phyloP scores from a whole-genome alignment of 2,329 filamentous ascomycete species.

The Pseudogymnoascus sp. region DNA sequence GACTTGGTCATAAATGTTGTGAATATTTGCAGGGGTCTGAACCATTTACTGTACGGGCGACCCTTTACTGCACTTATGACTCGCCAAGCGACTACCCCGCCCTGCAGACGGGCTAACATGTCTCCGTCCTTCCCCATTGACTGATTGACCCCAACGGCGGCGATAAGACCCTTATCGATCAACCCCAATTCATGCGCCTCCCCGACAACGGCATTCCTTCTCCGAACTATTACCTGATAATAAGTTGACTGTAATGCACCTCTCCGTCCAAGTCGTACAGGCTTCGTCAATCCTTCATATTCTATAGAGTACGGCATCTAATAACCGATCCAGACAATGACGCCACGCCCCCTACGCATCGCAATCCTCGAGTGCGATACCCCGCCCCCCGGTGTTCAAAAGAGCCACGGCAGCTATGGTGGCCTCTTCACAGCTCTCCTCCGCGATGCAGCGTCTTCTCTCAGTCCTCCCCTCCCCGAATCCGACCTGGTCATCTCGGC shows the following conservation, averaged over 20 bases:
- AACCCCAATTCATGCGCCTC: neutral
- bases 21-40: neutral
- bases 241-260: neutral
- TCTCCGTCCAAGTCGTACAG: neutral
- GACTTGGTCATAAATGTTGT: neutral
- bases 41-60: neutral
- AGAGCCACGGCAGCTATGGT: slow-evolving; percentile 64
- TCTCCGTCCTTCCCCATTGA: slow-evolving; percentile 5
- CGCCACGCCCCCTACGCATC: slow-evolving; percentile 36
- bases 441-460: slow-evolving; percentile 31
- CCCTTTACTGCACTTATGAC: neutral
- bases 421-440: slow-evolving; percentile 61
- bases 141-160: neutral
- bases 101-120: neutral
- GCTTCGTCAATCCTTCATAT: too few relatives aligned
- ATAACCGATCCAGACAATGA: slow-evolving; percentile 17
- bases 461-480: slow-evolving; percentile 19
- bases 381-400: slow-evolving; percentile 55
- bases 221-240: slow-evolving; percentile 6
- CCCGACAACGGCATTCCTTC: neutral
- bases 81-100: slow-evolving; percentile 1
- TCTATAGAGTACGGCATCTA: neutral
- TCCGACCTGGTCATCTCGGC: slow-evolving; percentile 47
- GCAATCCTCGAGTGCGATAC: slow-evolving; percentile 85
- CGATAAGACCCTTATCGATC: neutral